Evolutionary conservation across 75 land plant genomes (phyloP), one percentile per base, ranked within the genome.

Genomic region (Cupressus sempervirens): DNA sequence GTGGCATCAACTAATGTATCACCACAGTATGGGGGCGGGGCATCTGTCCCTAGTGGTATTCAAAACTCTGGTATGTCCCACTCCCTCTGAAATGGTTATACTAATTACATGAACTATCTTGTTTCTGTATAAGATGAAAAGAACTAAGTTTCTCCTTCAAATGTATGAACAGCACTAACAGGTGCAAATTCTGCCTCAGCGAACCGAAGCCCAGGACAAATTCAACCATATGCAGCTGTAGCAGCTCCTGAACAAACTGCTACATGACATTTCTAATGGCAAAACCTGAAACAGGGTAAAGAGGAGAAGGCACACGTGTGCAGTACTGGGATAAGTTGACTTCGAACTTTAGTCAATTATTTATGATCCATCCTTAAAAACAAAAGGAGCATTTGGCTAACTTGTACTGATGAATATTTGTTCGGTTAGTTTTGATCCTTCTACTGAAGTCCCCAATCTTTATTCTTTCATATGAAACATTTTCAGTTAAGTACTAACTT

Each of bases 191-290:
- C n/a, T n/a, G 53, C 26, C 48, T 43, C 52, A 26, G 15, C 43
- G 46, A 81, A 81, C 46, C 38, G 18, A 16, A 52, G 58, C 34
- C 56, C 83, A 14, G 23, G 83, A 53, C 62, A 53, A 14, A 82
- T 62, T 34, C 40, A 48, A 50, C 62, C 12, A 34, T 82, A 82
- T 53, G 58, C 62, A 32, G 62, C 62, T 82, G 83, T 82, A 30
- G 83, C 83, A 82, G 83, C 62, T 53, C 53, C 62, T 82, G 83
- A 82, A 53, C 83, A 48, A 23, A 29, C 83, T 53, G 62, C 83
- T 53, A 48, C 83, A 7, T 53, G 62, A 82, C 29, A n/a, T 26
- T 79, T 38, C 20, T 14, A 43, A 40, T 79, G 81, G 46, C 14
- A 18, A 43, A 29, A 79, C 12, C 7, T 32, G n/a, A 10, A 79